Percentiles rank a stretch among this genome's conserved stretches.
Evolutionary conservation across 2,329 filamentous ascomycete species (phyloP).

Genomic region (Paraphaeosphaeria minitans): DNA sequence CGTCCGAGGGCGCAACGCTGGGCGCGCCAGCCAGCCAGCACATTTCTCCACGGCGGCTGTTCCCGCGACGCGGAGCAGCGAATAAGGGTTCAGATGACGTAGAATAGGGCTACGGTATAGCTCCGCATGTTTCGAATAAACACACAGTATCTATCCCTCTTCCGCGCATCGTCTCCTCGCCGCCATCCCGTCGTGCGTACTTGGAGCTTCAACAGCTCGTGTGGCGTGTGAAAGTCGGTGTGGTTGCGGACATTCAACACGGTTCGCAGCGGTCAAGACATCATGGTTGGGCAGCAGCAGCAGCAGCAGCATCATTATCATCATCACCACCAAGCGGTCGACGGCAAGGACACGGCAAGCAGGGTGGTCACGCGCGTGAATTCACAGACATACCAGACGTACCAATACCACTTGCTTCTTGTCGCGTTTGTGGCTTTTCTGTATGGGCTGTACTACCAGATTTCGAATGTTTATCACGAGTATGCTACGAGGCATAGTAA

Average conservation of each 20-base stretch:
- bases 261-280: background rate
- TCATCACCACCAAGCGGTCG: background rate
- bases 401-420: constrained; percentile 3
- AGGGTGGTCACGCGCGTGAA: background rate
- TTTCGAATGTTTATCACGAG: constrained; percentile 1
- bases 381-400: background rate
- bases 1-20: background rate
- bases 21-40: background rate
- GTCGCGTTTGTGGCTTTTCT: constrained; percentile 1
- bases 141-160: constrained; percentile 5
- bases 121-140: constrained; percentile 6
- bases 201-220: constrained; percentile 10
- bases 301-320: too few relatives aligned
- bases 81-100: constrained; percentile 4
- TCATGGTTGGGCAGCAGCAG: constrained; percentile 2
- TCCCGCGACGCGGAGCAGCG: constrained; percentile 3
- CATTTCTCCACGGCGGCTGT: background rate
- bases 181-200: background rate
- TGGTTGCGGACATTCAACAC: constrained; percentile 3
- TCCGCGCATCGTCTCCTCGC: background rate
- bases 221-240: background rate
- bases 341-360: background rate
- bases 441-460: constrained; percentile 4
- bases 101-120: background rate
- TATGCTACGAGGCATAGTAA: constrained; percentile 4